These are phyloP conservation scores for Gracilariopsis chorda DNA, from an alignment of 23 red algal genomes.

Conservation along the genomic window DNA sequence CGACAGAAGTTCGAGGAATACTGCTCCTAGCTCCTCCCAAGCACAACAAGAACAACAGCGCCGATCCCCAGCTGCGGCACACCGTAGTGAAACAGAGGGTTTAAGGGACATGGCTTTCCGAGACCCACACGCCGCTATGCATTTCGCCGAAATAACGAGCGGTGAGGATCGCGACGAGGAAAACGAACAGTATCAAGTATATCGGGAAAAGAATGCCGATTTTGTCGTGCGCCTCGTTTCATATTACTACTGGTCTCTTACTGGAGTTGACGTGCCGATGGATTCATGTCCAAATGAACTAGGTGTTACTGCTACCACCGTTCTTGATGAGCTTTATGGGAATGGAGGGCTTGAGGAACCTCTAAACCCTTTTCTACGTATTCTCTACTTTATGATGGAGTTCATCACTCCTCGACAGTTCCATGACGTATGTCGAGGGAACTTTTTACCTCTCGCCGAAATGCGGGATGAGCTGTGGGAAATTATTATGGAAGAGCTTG, in stretches of 20 bases:
- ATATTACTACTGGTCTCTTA: neutral
- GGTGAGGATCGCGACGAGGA: neutral
- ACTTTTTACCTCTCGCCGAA: neutral
- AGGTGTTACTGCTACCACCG: neutral
- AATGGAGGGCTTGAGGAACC: neutral
- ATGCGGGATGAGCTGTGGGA: neutral
- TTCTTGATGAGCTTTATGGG: neutral
- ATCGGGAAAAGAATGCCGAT: neutral
- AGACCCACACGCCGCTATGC: neutral
- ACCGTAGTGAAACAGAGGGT: neutral
- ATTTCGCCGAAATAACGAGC: neutral
- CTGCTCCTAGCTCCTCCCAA: neutral
- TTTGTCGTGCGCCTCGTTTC: conserved; percentile 5
- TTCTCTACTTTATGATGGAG: neutral
- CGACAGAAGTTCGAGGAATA: too few species aligned
- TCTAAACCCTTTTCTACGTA: neutral
- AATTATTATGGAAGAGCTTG: neutral
- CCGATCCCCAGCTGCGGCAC: neutral
- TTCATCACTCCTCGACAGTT: neutral
- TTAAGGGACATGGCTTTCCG: neutral
- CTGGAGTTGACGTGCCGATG: neutral
- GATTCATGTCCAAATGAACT: neutral
- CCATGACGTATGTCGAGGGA: neutral
- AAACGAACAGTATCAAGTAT: neutral
- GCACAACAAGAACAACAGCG: neutral